Conservation (phyloP, 169 alveolate genomes). For the Plasmodium blacklocki region DNA sequence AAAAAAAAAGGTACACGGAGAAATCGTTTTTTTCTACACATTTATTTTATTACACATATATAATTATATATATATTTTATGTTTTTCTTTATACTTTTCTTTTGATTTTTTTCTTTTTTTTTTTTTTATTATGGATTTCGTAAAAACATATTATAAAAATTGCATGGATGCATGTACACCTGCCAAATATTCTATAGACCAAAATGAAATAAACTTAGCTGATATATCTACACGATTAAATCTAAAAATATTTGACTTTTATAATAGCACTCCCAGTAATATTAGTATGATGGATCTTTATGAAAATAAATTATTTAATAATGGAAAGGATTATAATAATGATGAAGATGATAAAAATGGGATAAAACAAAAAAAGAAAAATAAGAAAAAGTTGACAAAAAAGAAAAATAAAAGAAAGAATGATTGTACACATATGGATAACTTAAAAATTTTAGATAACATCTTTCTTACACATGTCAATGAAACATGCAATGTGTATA, state of each 20-base stretch:
- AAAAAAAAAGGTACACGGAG: too few relatives aligned
- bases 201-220: conserved; percentile 44
- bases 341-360: neutral
- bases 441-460: conserved; percentile 16
- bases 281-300: neutral
- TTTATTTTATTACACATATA: too few relatives aligned
- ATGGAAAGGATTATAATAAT: neutral
- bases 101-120: neutral
- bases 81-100: too few relatives aligned
- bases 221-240: conserved; percentile 11
- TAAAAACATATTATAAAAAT: conserved; percentile 28
- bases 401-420: conserved; percentile 5
- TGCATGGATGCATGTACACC: conserved; percentile 48
- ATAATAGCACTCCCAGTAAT: conserved; percentile 25
- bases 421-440: conserved; percentile 19
- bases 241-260: conserved; percentile 27
- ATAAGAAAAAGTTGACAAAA: too few relatives aligned
- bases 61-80: too few relatives aligned
- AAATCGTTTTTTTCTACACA: too few relatives aligned
- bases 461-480: neutral
- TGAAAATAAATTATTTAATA: neutral
- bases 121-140: conserved; percentile 19
- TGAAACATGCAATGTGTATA: too few relatives aligned
- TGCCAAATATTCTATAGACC: conserved; percentile 60
- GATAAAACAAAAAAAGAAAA: neutral